Percentiles rank a stretch among this genome's conserved stretches.
Conservation (phyloP, 495 filamentous ascomycete species). For the Tuber magnatum region DNA sequence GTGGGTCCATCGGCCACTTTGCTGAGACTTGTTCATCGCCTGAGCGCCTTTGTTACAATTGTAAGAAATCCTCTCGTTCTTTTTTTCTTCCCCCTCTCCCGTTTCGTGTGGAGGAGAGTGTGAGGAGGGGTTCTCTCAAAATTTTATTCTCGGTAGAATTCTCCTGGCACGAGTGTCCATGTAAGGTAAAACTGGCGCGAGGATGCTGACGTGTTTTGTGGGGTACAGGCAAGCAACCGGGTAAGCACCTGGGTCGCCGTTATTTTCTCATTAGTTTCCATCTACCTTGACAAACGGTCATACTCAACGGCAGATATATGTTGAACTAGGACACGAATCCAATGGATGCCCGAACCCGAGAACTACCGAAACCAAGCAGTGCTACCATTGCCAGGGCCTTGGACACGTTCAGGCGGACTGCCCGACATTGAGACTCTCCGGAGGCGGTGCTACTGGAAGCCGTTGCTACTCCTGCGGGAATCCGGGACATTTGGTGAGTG, state of each 20-base stretch:
- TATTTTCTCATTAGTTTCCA: slow-evolving; percentile 23
- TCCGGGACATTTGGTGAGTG: slow-evolving; percentile 70
- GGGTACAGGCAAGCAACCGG: slow-evolving; percentile 69
- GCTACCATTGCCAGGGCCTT: slow-evolving; percentile 98
- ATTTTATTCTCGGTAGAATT: slow-evolving; percentile 31
- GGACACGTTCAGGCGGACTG: slow-evolving; percentile 99
- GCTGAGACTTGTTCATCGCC: slow-evolving; percentile 96
- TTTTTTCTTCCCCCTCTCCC: slow-evolving; percentile 13
- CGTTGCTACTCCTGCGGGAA: slow-evolving; percentile 96
- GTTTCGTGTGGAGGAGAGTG: not conserved
- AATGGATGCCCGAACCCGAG: slow-evolving; percentile 92
- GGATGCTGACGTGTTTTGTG: slow-evolving; percentile 37
- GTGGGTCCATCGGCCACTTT: slow-evolving; percentile 98
- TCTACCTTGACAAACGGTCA: slow-evolving; percentile 41
- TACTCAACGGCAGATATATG: slow-evolving; percentile 29
- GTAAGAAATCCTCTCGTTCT: slow-evolving; percentile 48
- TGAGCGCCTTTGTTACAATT: slow-evolving; percentile 99
- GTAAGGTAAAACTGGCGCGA: not conserved
- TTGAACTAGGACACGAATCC: slow-evolving; percentile 76
- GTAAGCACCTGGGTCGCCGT: slow-evolving; percentile 47
- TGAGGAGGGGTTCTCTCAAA: not conserved
- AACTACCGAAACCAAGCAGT: slow-evolving; percentile 98
- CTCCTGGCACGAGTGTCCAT: slow-evolving; percentile 35
- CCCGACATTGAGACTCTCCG: slow-evolving; percentile 87
- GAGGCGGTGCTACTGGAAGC: slow-evolving; percentile 57